A percentile compares a stretch with the other conserved stretches of the same genome.
Evolutionary conservation across 768 basidiomycete genomes (phyloP).

Genomic region (Boletus coccyginus): DNA sequence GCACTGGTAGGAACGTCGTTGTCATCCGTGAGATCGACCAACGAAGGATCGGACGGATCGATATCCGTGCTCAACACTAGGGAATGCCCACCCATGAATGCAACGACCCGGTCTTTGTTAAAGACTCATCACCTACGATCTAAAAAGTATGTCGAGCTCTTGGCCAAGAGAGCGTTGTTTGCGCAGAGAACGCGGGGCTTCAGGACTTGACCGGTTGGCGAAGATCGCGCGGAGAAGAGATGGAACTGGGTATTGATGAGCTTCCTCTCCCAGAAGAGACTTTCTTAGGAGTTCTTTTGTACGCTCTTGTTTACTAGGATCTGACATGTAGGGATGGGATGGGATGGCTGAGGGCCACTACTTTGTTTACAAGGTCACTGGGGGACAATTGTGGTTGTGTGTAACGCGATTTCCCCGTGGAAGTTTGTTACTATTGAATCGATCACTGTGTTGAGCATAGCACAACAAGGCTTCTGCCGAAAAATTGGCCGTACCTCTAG

Average conservation of each 20-base stretch:
- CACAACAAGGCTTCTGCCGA: no score
- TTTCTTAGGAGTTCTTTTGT: conserved; percentile 22
- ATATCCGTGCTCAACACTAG: conserved; percentile 14
- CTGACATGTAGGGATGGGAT: neutral
- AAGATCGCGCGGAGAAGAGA: conserved; percentile 23
- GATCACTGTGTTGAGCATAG: no score
- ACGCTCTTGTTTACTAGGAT: conserved; percentile 6
- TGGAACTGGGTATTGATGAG: conserved; percentile 35
- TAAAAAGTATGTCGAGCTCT: conserved; percentile 29
- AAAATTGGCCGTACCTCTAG: no score
- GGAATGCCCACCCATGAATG: neutral
- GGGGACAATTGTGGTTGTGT: no score
- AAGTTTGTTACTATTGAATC: no score
- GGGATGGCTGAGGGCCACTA: no score
- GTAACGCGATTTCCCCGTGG: no score
- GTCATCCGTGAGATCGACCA: conserved; percentile 11
- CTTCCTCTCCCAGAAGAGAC: conserved; percentile 25
- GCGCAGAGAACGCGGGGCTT: conserved; percentile 24
- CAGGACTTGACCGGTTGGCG: conserved; percentile 2
- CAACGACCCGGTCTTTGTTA: neutral
- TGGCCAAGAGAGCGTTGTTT: conserved; percentile 26
- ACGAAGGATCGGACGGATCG: conserved; percentile 1
- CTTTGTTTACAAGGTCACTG: no score
- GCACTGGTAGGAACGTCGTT: conserved; percentile 4
- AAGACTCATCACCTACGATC: conserved; percentile 14